These are phyloP conservation scores for Salinomyces thailandicus DNA, from an alignment of 2,329 filamentous ascomycete genomes.

Conservation along the genomic window DNA sequence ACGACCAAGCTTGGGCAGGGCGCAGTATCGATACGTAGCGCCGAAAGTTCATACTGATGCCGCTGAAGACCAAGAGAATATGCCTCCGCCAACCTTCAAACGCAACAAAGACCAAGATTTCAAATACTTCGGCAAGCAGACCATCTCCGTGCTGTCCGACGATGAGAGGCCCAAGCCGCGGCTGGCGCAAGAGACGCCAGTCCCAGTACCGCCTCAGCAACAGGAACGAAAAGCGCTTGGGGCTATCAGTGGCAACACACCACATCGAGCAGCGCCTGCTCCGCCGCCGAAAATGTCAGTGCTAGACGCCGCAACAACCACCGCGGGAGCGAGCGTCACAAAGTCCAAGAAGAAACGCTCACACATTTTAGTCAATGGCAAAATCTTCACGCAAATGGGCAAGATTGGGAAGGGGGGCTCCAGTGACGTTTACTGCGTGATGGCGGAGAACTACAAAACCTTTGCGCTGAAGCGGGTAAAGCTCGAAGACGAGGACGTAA, in stretches of 20 bases:
- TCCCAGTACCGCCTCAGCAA: slow-evolving; percentile 22
- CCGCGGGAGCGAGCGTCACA: slow-evolving; percentile 67
- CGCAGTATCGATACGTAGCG: slow-evolving; percentile 37
- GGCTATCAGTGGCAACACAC: slow-evolving; percentile 56
- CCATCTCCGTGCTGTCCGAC: slow-evolving; percentile 43
- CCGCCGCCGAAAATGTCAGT: slow-evolving; percentile 96
- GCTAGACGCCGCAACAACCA: slow-evolving; percentile 78
- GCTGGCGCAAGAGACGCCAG: slow-evolving; percentile 30
- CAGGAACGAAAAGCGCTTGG: slow-evolving; percentile 39
- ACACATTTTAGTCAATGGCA: slow-evolving; percentile 80
- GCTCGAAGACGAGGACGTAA: slow-evolving; percentile 77
- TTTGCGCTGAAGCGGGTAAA: slow-evolving; percentile 90
- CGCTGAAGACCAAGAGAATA: slow-evolving; percentile 73
- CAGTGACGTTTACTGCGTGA: slow-evolving; percentile 89
- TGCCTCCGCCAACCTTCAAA: slow-evolving; percentile 60
- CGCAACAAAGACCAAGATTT: slow-evolving; percentile 47
- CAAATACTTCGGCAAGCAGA: slow-evolving; percentile 45
- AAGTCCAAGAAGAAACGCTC: slow-evolving; percentile 68
- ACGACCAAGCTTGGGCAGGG: slow-evolving; percentile 29
- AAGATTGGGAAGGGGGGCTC: slow-evolving; percentile 87
- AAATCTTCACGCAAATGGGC: slow-evolving; percentile 80
- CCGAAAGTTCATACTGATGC: slow-evolving; percentile 49
- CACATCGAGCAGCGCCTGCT: slow-evolving; percentile 60
- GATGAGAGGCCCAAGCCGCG: slow-evolving; percentile 36
- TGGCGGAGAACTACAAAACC: slow-evolving; percentile 92